Base-by-base conservation (phyloP, 768 basidiomycete genomes). In the Amanita polypyramis region DNA sequence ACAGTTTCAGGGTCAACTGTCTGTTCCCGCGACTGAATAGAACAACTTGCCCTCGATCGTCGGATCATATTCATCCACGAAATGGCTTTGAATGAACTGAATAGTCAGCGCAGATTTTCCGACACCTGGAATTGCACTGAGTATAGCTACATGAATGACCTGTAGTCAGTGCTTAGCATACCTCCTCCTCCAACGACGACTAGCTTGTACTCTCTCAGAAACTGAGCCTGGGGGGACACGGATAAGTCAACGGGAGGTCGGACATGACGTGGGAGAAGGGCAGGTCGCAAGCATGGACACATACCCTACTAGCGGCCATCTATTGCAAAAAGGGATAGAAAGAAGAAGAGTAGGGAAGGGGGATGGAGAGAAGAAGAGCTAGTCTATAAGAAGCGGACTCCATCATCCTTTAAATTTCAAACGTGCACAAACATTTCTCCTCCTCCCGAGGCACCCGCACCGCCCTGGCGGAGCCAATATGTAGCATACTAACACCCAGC, bases 161-260 rank as follows among this genome's bases (percentile, higher is more conserved):
- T 36, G 32, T 15, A 52, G 11, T 48, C 3, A 25, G 8, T 30
- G 30, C 3, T 12, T 7, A 9, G 30, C 47, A 27, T 25, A 86
- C 93, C 94, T 78, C 94, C 95, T 61, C 95, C 95, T 42, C 95
- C 95, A 52, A 97, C 95, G 54, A 98, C 95, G 54, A 98, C 95
- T 51, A 97, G 82, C 74, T 97, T 97, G 72, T 98, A 98, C 64
- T 98, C 95, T 58, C 94, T 75, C 65, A 98, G 70, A 73, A 92
- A 92, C 62, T 85, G 84, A 54, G 88, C 85, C 84, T 90, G 58
- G 37, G 45, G 52, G 25, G 37, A 53, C 45, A 54, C 51, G 41
- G 54, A 53, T 47, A 43, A 23, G 21, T 27, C 43, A 34, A 39
- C 32, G 39, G 37, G 41, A 27, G 20, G 29, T 35, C 15, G 6